Conservation (phyloP, 164 flowering plant genomes). For the Chimonanthus salicifolius region DNA sequence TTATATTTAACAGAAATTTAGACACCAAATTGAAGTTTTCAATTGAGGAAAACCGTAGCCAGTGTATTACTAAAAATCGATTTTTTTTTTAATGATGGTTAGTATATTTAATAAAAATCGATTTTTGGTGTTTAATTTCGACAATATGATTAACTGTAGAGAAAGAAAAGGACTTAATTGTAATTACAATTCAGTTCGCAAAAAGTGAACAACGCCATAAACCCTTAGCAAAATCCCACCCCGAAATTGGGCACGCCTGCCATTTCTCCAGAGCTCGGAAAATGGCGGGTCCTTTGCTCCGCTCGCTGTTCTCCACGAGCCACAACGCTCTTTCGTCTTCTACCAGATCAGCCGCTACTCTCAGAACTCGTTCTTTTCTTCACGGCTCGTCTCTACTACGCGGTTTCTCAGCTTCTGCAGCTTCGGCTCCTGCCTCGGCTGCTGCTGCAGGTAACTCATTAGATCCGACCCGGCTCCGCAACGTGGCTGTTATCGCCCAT, state of each 20-base stretch:
- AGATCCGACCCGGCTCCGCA: constrained; percentile 71
- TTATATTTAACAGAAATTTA: too few species aligned
- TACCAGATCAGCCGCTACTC: constrained; percentile 2
- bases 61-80: too few species aligned
- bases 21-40: too few species aligned
- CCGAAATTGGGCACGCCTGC: not conserved
- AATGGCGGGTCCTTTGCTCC: constrained; percentile 62
- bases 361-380: constrained; percentile 10
- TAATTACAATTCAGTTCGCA: not conserved
- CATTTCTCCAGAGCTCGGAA: not conserved
- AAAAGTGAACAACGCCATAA: too few species aligned
- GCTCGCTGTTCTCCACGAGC: constrained; percentile 47
- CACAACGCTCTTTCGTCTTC: constrained; percentile 31
- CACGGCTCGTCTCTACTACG: constrained; percentile 17
- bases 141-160: too few species aligned
- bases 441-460: constrained; percentile 27
- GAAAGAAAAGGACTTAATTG: too few species aligned
- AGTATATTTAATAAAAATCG: too few species aligned
- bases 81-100: too few species aligned
- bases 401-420: constrained; percentile 25
- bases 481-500: constrained; percentile 97
- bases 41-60: too few species aligned
- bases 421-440: constrained; percentile 14
- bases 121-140: too few species aligned
- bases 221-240: too few species aligned